phyloP scores from a whole-genome alignment of 1,284 basidiomycete species.

The Ustilago cynodontis region DNA sequence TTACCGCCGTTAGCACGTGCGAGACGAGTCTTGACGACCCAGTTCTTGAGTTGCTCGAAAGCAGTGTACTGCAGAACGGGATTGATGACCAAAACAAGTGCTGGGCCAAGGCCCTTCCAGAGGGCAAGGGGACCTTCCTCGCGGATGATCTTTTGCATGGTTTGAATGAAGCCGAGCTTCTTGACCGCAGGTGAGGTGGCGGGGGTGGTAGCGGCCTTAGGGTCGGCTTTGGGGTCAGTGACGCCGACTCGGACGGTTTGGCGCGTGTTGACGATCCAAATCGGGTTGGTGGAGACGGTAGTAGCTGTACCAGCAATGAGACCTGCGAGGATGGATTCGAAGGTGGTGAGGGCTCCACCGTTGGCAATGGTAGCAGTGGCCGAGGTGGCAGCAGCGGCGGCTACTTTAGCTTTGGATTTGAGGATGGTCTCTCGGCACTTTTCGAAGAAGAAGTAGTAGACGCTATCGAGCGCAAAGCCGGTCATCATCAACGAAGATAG shows the following conservation, averaged over 20 bases:
- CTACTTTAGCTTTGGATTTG: constrained; percentile 70
- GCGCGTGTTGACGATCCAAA: constrained; percentile 78
- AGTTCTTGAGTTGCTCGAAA: constrained; percentile 69
- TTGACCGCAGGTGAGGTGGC: constrained; percentile 37
- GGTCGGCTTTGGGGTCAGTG: constrained; percentile 27
- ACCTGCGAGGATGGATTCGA: constrained; percentile 90
- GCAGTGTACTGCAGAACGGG: constrained; percentile 79
- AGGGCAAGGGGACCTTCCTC: constrained; percentile 85
- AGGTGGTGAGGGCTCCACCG: constrained; percentile 76
- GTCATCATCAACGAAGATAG: background rate
- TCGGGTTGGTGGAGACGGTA: constrained; percentile 89
- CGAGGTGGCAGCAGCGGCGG: constrained; percentile 70
- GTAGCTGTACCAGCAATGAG: constrained; percentile 92
- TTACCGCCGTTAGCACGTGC: constrained; percentile 37
- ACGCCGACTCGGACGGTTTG: constrained; percentile 74
- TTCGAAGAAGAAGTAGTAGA: constrained; percentile 72
- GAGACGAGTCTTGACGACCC: constrained; percentile 60
- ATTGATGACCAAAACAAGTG: constrained; percentile 91
- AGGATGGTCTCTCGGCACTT: constrained; percentile 67
- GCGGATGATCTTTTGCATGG: constrained; percentile 79
- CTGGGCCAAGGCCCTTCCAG: constrained; percentile 95
- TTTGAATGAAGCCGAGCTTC: constrained; percentile 73
- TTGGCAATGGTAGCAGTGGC: constrained; percentile 61
- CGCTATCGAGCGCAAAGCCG: constrained; percentile 42
- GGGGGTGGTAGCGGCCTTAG: constrained; percentile 26